Evolutionary conservation across 176 grass and related monocot genomes (phyloP).

Genomic region (Musa beccarii): DNA sequence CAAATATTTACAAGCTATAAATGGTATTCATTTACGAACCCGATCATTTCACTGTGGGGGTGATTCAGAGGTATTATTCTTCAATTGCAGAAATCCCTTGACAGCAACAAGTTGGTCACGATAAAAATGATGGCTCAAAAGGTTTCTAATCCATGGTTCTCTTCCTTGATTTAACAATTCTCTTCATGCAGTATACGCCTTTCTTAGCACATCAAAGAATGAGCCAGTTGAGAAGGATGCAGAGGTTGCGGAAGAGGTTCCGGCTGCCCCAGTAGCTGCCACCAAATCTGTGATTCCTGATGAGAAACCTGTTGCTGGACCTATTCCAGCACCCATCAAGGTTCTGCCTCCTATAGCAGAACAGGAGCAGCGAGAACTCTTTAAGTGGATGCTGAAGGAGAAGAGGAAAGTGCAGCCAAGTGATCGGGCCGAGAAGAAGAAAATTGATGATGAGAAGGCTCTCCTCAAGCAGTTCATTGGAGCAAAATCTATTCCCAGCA

Average conservation of each 20-base stretch:
- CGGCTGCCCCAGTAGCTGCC: constrained; percentile 12
- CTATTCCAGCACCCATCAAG: constrained; percentile 26
- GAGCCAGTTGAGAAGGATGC: constrained; percentile 39
- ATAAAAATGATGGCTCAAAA: too few relatives aligned
- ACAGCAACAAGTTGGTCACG: too few relatives aligned
- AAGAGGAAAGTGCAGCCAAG: constrained; percentile 60
- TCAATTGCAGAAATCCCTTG: too few relatives aligned
- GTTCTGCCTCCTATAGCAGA: constrained; percentile 47
- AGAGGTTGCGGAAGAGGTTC: constrained; percentile 4
- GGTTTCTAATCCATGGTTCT: background rate
- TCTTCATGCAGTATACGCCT: constrained; percentile 30
- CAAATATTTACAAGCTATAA: too few relatives aligned
- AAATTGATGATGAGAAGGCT: constrained; percentile 74
- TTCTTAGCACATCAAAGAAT: constrained; percentile 32
- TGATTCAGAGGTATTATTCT: too few relatives aligned
- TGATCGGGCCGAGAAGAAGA: constrained; percentile 49
- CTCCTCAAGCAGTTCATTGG: constrained; percentile 79
- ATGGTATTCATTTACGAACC: too few relatives aligned
- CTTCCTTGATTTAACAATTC: background rate
- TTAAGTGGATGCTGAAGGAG: constrained; percentile 89
- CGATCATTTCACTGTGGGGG: too few relatives aligned
- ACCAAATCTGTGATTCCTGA: constrained; percentile 7
- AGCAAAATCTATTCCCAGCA: constrained; percentile 37
- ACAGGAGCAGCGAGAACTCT: constrained; percentile 60
- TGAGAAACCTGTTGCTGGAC: constrained; percentile 20